Percentiles rank a stretch among this genome's conserved stretches.
phyloP scores from a whole-genome alignment of 352 stramenopile genomes.

The Globisporangium polare region DNA sequence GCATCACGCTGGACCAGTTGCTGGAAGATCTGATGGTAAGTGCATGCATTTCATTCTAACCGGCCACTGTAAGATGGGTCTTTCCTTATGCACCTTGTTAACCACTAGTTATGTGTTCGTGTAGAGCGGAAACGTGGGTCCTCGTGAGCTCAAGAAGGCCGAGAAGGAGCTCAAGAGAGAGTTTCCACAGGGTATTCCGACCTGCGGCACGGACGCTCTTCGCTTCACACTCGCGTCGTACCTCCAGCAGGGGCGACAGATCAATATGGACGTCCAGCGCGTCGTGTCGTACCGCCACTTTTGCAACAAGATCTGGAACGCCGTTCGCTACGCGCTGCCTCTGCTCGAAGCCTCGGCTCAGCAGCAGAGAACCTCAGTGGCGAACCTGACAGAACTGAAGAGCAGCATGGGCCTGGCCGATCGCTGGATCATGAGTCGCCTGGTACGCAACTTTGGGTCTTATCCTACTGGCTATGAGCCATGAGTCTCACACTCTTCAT shows the following conservation, averaged over 20 bases:
- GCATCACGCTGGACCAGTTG: constrained; percentile 92
- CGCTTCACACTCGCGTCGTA: constrained; percentile 97
- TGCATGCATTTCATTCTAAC: background rate
- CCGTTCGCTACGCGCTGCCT: constrained; percentile 69
- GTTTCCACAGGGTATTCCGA: constrained; percentile 98
- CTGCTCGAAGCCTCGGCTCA: constrained; percentile 30
- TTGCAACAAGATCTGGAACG: constrained; percentile 91
- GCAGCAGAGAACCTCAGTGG: background rate
- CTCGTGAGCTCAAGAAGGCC: constrained; percentile 94
- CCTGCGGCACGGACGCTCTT: constrained; percentile 97
- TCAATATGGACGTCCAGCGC: constrained; percentile 86
- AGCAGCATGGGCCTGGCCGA: constrained; percentile 59
- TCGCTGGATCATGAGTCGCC: constrained; percentile 81
- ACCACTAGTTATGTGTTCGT: background rate
- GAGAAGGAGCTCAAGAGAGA: constrained; percentile 95
- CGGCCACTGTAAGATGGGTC: background rate
- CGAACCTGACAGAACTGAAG: constrained; percentile 25
- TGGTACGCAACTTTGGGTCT: constrained; percentile 32
- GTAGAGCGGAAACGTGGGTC: constrained; percentile 56
- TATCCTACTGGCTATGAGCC: background rate
- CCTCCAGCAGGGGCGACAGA: constrained; percentile 81
- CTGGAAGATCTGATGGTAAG: constrained; percentile 88
- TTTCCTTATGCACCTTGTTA: background rate
- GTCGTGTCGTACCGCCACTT: constrained; percentile 85
- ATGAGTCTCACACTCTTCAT: background rate